These are phyloP conservation scores for Chenopodium suecicum DNA, from an alignment of 148 eudicot genomes.

Conservation along the genomic window DNA sequence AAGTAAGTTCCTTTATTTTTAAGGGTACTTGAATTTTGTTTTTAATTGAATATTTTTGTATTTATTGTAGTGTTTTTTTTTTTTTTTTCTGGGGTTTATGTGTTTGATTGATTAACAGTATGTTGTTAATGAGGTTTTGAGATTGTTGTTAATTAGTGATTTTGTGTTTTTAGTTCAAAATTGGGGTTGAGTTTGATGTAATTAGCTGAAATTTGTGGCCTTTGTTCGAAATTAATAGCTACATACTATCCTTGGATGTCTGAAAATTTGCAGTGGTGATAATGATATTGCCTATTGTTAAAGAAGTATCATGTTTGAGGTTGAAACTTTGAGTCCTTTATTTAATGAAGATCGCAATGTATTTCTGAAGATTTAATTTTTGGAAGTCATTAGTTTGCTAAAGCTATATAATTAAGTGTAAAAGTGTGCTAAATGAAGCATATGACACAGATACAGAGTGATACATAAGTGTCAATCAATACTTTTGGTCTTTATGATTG, in stretches of 20 bases:
- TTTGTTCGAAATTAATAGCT: no score
- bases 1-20: slow-evolving; percentile 38
- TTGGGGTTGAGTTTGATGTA: no score
- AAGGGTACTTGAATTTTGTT: no score
- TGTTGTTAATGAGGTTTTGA: not conserved
- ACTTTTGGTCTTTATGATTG: not conserved
- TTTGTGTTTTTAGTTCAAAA: not conserved
- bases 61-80: not conserved
- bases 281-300: no score
- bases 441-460: not conserved
- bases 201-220: no score
- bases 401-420: not conserved
- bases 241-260: no score
- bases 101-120: not conserved
- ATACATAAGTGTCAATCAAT: not conserved
- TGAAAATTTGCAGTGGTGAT: no score
- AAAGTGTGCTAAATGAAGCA: not conserved
- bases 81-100: not conserved
- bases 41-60: no score
- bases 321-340: not conserved
- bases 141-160: not conserved
- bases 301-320: not conserved
- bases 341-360: not conserved
- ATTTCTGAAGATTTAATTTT: not conserved
- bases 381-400: not conserved